phyloP scores from a whole-genome alignment of 2,329 filamentous ascomycete species.

The Alternaria conjuncta region DNA sequence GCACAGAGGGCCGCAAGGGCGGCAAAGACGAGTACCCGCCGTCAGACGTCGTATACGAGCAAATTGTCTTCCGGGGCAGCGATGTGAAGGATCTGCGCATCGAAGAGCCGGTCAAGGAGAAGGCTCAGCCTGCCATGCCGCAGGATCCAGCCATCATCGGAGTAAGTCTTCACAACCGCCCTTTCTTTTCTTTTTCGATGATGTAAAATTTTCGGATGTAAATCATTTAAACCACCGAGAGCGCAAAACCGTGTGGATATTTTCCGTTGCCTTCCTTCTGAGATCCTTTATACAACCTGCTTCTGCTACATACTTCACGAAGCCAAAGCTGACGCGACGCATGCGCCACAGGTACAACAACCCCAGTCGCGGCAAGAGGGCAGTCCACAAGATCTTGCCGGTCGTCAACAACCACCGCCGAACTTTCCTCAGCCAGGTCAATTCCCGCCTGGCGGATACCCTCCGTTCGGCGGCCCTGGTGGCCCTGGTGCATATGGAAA shows the following conservation, averaged over 20 bases:
- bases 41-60: slow-evolving; percentile 91
- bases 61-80: slow-evolving; percentile 97
- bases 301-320: slow-evolving; percentile 16
- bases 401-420: slow-evolving; percentile 47
- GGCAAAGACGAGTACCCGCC: slow-evolving; percentile 82
- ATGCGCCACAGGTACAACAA: slow-evolving; percentile 41
- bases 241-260: slow-evolving; percentile 96
- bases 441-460: slow-evolving; percentile 51
- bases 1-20: slow-evolving; percentile 88
- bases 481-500: slow-evolving; percentile 45
- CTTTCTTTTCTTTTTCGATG: slow-evolving; percentile 60
- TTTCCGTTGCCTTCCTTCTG: slow-evolving; percentile 99
- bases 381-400: slow-evolving; percentile 31
- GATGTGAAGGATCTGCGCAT: slow-evolving; percentile 98
- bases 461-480: slow-evolving; percentile 51
- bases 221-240: slow-evolving; percentile 82
- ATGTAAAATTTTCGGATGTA: slow-evolving; percentile 98
- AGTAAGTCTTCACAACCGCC: slow-evolving; percentile 69
- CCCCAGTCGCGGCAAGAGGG: slow-evolving; percentile 30
- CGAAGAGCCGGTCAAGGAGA: slow-evolving; percentile 76
- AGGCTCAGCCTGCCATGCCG: slow-evolving; percentile 78
- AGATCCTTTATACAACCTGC: slow-evolving; percentile 52
- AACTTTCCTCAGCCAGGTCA: slow-evolving; percentile 50
- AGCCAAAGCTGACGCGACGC: slow-evolving; percentile 30
- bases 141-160: slow-evolving; percentile 96